Conservation (phyloP, 148 eudicot genomes). For the Camellia lanceoleosa region DNA sequence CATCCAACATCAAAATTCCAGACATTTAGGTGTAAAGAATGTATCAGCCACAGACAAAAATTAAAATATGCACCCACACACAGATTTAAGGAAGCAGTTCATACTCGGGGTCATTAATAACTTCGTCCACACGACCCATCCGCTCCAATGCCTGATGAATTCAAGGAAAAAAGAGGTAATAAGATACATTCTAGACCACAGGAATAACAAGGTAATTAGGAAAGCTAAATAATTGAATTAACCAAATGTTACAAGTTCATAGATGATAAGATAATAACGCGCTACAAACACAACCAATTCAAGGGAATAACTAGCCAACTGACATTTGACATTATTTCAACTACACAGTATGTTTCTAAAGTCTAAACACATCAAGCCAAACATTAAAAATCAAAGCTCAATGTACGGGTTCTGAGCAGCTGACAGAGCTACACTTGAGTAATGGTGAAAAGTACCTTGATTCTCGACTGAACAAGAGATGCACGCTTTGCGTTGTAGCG, state of each 20-base stretch:
- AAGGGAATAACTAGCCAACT: background rate
- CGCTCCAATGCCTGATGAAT: constrained; percentile 82
- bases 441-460: constrained; percentile 57
- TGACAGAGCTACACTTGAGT: background rate
- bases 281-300: background rate
- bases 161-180: constrained; percentile 10
- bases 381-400: constrained; percentile 5
- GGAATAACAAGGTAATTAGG: background rate
- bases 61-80: background rate
- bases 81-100: constrained; percentile 24
- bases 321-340: background rate
- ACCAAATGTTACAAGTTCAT: constrained; percentile 1
- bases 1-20: background rate
- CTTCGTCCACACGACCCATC: constrained; percentile 77
- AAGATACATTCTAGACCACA: background rate
- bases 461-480: constrained; percentile 98
- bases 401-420: constrained; percentile 3
- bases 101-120: constrained; percentile 97
- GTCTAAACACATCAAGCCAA: background rate
- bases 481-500: constrained; percentile 99
- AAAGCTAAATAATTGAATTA: background rate
- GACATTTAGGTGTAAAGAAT: background rate
- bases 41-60: background rate
- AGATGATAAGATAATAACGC: background rate
- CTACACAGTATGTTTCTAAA: background rate